phyloP scores from a whole-genome alignment of 2,329 filamentous ascomycete genomes.

The Raffaelea arxii region DNA sequence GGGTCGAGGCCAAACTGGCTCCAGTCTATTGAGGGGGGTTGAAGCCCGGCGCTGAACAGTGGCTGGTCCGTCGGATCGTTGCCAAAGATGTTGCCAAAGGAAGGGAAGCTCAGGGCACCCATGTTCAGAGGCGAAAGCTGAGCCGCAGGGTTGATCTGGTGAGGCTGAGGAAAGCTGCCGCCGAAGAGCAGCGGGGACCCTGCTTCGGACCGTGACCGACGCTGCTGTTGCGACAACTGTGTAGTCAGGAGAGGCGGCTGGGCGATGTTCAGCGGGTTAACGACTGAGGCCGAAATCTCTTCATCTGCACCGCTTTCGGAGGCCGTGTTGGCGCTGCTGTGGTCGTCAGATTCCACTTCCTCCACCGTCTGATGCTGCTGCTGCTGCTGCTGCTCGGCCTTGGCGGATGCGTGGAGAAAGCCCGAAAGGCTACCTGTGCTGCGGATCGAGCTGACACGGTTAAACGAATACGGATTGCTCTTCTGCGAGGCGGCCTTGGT shows the following conservation, averaged over 20 bases:
- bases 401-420: constrained; percentile 17
- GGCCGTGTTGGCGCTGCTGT: constrained; percentile 7
- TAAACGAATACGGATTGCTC: constrained; percentile 51
- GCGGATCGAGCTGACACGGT: constrained; percentile 48
- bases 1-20: constrained; percentile 40
- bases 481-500: constrained; percentile 50
- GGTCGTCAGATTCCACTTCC: constrained; percentile 21
- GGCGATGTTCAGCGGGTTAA: no score
- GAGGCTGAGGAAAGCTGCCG: constrained; percentile 8
- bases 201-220: constrained; percentile 51
- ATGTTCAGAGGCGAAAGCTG: constrained; percentile 50
- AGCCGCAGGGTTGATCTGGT: constrained; percentile 21
- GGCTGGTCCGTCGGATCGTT: constrained; percentile 44
- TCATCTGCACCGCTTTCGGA: constrained; percentile 11
- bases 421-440: constrained; percentile 36
- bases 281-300: background rate
- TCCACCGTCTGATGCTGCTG: no score
- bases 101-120: constrained; percentile 41
- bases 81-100: constrained; percentile 39
- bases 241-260: constrained; percentile 1
- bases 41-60: constrained; percentile 53
- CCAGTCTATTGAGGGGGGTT: constrained; percentile 45
- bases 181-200: constrained; percentile 49
- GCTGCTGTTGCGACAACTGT: constrained; percentile 28
- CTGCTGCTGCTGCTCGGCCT: no score